Percentiles rank a stretch among this genome's conserved stretches.
Conservation (phyloP, 2,329 filamentous ascomycete genomes). For the Cordyceps cicadae region DNA sequence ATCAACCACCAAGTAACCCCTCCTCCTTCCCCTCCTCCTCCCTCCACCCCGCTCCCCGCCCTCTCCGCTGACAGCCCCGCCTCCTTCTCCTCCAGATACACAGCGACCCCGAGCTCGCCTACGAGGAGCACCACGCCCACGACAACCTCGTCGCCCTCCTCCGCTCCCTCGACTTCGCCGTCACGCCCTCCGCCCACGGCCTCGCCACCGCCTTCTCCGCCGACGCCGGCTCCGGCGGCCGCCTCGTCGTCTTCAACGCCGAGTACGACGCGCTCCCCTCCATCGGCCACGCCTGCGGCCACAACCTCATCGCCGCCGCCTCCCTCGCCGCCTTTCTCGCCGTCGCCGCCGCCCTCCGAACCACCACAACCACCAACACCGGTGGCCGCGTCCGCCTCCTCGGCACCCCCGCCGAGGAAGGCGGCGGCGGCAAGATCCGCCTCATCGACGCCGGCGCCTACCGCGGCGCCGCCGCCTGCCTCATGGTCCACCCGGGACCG, state of each 20-base stretch:
- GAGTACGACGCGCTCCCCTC: constrained; percentile 28
- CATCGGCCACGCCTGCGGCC: constrained; percentile 29
- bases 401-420: constrained; percentile 34
- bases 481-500: constrained; percentile 19
- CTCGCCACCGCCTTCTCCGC: constrained; percentile 27
- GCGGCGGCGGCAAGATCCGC: constrained; percentile 34
- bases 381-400: constrained; percentile 30
- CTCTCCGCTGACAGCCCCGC: not conserved
- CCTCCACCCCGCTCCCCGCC: too few species aligned
- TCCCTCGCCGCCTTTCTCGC: constrained; percentile 27
- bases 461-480: constrained; percentile 17
- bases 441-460: constrained; percentile 26
- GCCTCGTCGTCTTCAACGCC: constrained; percentile 25
- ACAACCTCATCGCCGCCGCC: constrained; percentile 23
- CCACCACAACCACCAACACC: too few species aligned
- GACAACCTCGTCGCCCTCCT: constrained; percentile 18
- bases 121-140: constrained; percentile 23
- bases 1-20: constrained; percentile 1
- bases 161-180: constrained; percentile 17
- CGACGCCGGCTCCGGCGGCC: constrained; percentile 20
- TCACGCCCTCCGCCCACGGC: constrained; percentile 24
- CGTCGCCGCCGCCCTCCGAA: constrained; percentile 20
- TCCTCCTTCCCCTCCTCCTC: not conserved
- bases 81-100: constrained; percentile 18
- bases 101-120: constrained; percentile 22